A percentile compares a stretch with the other conserved stretches of the same genome.
These are phyloP conservation scores for Solanum pimpinellifolium DNA, from an alignment of 257 asterid species.

Conservation along the genomic window DNA sequence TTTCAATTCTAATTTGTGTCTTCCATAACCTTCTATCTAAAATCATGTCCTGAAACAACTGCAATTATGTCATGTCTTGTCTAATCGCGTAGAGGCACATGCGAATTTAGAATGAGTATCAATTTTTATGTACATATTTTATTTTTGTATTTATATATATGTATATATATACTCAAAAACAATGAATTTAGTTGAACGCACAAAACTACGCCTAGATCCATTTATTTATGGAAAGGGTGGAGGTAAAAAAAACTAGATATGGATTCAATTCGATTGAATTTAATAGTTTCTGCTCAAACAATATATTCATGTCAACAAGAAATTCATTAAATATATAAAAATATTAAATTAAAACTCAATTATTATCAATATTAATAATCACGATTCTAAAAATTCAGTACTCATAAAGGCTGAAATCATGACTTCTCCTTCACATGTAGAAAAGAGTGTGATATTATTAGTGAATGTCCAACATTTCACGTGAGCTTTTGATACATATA, in stretches of 20 bases:
- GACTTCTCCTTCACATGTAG: neutral
- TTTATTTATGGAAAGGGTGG: neutral
- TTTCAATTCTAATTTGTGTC: neutral
- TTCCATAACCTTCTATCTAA: neutral
- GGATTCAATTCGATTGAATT: accelerated
- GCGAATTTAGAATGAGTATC: neutral
- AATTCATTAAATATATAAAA: neutral
- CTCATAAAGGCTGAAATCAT: neutral
- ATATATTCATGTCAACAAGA: neutral
- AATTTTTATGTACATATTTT: no score
- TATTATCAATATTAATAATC: neutral
- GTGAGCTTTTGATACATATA: neutral
- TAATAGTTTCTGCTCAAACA: neutral
- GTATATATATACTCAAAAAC: neutral
- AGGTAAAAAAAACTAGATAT: neutral
- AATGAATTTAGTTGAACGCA: neutral
- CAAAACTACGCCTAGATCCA: neutral
- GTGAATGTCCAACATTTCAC: neutral
- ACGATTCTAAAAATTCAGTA: neutral
- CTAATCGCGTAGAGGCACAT: neutral
- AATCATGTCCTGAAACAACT: neutral
- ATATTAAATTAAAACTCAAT: neutral
- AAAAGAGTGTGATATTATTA: neutral
- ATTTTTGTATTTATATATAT: neutral
- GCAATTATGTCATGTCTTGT: neutral